Evolutionary conservation across 2,329 filamentous ascomycete species (phyloP).

Genomic region (Claviceps sp.): DNA sequence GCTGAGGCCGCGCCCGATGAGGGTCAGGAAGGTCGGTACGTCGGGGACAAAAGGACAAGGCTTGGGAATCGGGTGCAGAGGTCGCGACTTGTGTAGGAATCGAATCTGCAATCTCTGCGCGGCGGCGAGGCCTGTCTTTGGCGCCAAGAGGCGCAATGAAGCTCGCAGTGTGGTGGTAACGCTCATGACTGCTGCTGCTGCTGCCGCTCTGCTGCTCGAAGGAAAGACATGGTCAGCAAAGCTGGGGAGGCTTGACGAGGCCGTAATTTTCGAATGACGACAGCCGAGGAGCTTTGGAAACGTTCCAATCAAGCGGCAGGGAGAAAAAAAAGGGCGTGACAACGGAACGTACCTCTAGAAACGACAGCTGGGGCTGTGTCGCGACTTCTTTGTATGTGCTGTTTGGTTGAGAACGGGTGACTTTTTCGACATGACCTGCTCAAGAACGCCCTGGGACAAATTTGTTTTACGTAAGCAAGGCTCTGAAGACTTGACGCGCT

Average conservation of each 20-base stretch:
- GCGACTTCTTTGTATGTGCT: not conserved
- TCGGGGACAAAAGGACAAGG: slow-evolving; percentile 82
- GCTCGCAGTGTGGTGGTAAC: slow-evolving; percentile 18
- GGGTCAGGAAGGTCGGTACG: slow-evolving; percentile 68
- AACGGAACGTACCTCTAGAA: not conserved
- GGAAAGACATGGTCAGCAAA: not conserved
- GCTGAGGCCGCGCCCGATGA: slow-evolving; percentile 79
- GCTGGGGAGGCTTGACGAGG: not conserved
- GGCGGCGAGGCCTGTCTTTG: slow-evolving; percentile 18
- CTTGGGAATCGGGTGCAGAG: slow-evolving; percentile 37
- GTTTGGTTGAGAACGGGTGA: slow-evolving; percentile 6
- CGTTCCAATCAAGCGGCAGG: no score
- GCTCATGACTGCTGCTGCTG: slow-evolving; percentile 15
- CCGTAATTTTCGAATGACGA: not conserved
- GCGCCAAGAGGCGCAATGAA: slow-evolving; percentile 18
- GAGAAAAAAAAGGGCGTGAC: not conserved
- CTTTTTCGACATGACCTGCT: not conserved
- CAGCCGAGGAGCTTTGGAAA: no score
- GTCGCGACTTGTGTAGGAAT: slow-evolving; percentile 29
- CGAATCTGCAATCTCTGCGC: slow-evolving; percentile 28
- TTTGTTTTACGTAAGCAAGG: slow-evolving; percentile 20
- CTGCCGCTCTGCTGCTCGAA: not conserved
- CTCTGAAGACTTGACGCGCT: slow-evolving; percentile 5
- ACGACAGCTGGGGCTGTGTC: not conserved
- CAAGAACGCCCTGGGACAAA: not conserved